Conservation (phyloP, 1,284 basidiomycete genomes). For the Mycosarcoma mackinlayi region DNA sequence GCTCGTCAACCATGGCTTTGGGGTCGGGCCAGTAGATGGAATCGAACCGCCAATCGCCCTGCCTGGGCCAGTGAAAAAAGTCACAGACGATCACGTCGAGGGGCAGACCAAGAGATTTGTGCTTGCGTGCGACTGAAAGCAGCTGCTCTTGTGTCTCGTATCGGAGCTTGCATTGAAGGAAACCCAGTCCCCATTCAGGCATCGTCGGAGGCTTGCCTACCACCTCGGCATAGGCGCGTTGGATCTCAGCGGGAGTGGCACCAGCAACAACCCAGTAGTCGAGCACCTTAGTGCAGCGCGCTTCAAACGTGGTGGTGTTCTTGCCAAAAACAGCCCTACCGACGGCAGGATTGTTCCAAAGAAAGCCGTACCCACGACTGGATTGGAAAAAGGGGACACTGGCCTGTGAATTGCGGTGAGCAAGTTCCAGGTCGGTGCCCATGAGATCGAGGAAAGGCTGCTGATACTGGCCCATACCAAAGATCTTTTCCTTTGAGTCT, state of each 20-base stretch:
- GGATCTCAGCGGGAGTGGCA: slow-evolving; percentile 13
- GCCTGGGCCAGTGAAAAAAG: slow-evolving; percentile 38
- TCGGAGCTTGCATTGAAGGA: slow-evolving; percentile 31
- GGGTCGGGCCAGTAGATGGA: slow-evolving; percentile 31
- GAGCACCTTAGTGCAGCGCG: slow-evolving; percentile 16
- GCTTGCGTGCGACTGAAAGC: slow-evolving; percentile 24
- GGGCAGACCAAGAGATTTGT: slow-evolving; percentile 19
- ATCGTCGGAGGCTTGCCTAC: slow-evolving; percentile 29
- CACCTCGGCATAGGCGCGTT: slow-evolving; percentile 20
- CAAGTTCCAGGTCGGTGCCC: slow-evolving; percentile 29
- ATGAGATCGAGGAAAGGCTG: slow-evolving; percentile 21
- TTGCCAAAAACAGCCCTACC: slow-evolving; percentile 27
- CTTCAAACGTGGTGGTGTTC: slow-evolving; percentile 36
- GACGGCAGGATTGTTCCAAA: slow-evolving; percentile 39
- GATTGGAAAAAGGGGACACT: slow-evolving; percentile 31
- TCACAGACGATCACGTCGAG: slow-evolving; percentile 33
- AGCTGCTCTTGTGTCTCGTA: slow-evolving; percentile 38
- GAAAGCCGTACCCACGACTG: slow-evolving; percentile 33
- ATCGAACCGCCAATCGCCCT: slow-evolving; percentile 39
- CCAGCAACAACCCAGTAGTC: slow-evolving; percentile 45
- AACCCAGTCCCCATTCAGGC: slow-evolving; percentile 35
- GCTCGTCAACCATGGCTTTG: slow-evolving; percentile 32
- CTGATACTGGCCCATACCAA: slow-evolving; percentile 42
- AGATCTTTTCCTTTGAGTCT: slow-evolving; percentile 27
- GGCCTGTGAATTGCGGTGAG: slow-evolving; percentile 37